Evolutionary conservation across 495 filamentous ascomycete genomes (phyloP), one percentile per base, ranked within the genome.

Genomic region (Rhizodiscina lignyota): DNA sequence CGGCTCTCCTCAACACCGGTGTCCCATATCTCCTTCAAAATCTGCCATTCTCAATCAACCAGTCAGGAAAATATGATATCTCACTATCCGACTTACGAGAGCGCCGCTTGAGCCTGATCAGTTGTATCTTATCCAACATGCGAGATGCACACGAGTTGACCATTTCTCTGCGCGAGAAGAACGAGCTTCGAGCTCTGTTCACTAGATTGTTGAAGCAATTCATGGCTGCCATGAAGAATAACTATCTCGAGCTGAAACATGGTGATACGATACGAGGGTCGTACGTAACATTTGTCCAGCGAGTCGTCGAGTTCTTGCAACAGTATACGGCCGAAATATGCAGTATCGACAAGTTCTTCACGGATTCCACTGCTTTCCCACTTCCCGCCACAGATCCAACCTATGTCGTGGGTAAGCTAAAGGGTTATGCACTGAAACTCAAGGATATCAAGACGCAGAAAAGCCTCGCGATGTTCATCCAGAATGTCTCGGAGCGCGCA

Each of bases 241-340:
- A 79, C 39, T 80, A 79, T 38, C 62, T 68, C 37, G 72, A 79
- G 43, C 54, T 73, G 18, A 61, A 62, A 4, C 60, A 56, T 30
- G 55, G 29, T n/a, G 27, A 51, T 15, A 39, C 52, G 17, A 40
- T 48, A 6, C 57, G 61, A 32, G 66, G 71, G n/a, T 58, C 62
- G 5, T 83, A 81, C 51, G 69, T 79, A 12, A 58, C 64, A 16
- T 80, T 83, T 43, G 72, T 79, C 11, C 77, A 83, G 27, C 49
- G 55, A 4, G 56, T 82, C 11, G 63, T 83, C 10, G 60, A 67
- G 34, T 67, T 69, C 40, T 48, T 82, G 18, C 72, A 81, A 44
- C 73, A 83, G 43, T 63, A 81, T 40, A 71, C 68, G 6, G 56
- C 63, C 29, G 66, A 74, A 32, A 74, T 83, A 18, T 66, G 64